Conservation (phyloP, 2,329 filamentous ascomycete genomes). For the Colletotrichum higginsianum region DNA sequence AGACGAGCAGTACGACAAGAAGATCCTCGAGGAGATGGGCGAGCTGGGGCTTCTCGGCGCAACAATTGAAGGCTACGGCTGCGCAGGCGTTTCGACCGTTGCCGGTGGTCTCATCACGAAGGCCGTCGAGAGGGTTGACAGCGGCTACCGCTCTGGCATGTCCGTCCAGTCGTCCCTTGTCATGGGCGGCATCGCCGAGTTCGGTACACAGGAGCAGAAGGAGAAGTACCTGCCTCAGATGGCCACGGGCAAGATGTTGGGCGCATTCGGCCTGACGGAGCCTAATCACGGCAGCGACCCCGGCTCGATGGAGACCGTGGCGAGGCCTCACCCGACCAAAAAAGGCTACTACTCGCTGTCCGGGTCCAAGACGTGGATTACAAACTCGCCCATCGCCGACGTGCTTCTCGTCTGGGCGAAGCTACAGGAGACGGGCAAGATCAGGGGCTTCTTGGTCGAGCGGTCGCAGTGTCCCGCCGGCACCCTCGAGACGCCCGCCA, state of each 20-base stretch:
- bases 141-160: conserved; percentile 92
- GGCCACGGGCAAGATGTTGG: conserved; percentile 86
- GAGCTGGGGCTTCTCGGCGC: conserved; percentile 90
- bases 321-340: conserved; percentile 87
- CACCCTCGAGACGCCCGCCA: conserved; percentile 89
- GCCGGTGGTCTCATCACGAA: conserved; percentile 92
- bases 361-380: conserved; percentile 95
- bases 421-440: conserved; percentile 91
- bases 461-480: conserved; percentile 87
- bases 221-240: conserved; percentile 85
- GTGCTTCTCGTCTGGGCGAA: conserved; percentile 94
- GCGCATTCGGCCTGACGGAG: conserved; percentile 92
- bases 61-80: conserved; percentile 89
- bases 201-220: conserved; percentile 89
- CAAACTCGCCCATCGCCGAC: conserved; percentile 91
- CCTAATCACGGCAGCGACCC: conserved; percentile 95
- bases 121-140: conserved; percentile 92
- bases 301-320: conserved; percentile 89
- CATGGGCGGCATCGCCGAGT: conserved; percentile 93
- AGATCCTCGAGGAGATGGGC: conserved; percentile 92
- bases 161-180: conserved; percentile 93
- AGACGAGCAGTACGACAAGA: conserved; percentile 87
- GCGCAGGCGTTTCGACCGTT: conserved; percentile 89
- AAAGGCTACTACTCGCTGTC: conserved; percentile 85
- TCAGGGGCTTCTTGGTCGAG: conserved; percentile 92